phyloP scores from a whole-genome alignment of 805 yeast species.

The Tetrapisispora nanseiensis region DNA sequence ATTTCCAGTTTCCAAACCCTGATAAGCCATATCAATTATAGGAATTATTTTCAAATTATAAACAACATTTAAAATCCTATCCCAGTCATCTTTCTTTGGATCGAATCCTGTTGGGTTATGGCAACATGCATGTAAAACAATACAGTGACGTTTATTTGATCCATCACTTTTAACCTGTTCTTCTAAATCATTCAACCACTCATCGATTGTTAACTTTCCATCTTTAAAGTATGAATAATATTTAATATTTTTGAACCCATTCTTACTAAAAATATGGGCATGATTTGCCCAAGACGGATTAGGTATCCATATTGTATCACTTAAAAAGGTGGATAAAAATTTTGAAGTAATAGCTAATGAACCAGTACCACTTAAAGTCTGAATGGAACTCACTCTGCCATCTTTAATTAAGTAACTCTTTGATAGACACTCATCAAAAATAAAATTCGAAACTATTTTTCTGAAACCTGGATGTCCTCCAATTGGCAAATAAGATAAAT shows the following conservation, averaged over 20 bases:
- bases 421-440: conserved; percentile 52
- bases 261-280: conserved; percentile 62
- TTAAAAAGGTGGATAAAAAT: conserved; percentile 47
- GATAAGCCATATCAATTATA: conserved; percentile 88
- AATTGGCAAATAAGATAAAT: conserved; percentile 44
- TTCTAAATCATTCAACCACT: conserved; percentile 49
- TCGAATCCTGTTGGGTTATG: conserved; percentile 97
- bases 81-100: conserved; percentile 76
- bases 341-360: conserved; percentile 80
- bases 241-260: conserved; percentile 50
- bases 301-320: conserved; percentile 51
- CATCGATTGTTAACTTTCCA: conserved; percentile 56
- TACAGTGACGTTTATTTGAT: conserved; percentile 39
- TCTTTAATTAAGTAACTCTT: conserved; percentile 44
- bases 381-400: conserved; percentile 68
- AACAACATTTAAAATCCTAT: conserved; percentile 55
- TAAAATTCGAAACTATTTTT: conserved; percentile 53
- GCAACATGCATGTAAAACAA: conserved; percentile 87
- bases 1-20: conserved; percentile 86
- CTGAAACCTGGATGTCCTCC: conserved; percentile 66
- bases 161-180: conserved; percentile 33
- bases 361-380: conserved; percentile 93
- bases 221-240: conserved; percentile 67
- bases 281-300: conserved; percentile 96
- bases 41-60: conserved; percentile 57